These are phyloP conservation scores for Astragalus membranaceus DNA, from an alignment of 306 rosid species.

Conservation along the genomic window DNA sequence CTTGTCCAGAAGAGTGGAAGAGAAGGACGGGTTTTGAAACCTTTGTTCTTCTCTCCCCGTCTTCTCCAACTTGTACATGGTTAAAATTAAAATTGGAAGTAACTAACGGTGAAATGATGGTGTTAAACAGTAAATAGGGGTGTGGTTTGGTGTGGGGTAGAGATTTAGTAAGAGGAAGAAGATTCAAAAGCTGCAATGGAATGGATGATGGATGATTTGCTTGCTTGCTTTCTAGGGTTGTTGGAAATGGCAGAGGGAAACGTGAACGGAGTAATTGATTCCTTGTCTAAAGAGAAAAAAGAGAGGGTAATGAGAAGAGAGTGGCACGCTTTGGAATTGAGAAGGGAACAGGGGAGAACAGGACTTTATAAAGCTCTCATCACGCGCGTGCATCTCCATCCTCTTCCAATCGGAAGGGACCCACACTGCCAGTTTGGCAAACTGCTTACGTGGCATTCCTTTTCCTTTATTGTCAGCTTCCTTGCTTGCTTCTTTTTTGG, in stretches of 20 bases:
- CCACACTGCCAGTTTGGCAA: conserved; percentile 37
- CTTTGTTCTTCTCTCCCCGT: conserved; percentile 19
- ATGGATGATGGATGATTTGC: conserved; percentile 15
- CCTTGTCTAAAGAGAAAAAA: conserved; percentile 17
- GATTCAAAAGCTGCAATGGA: conserved; percentile 32
- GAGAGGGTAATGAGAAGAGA: conserved; percentile 38
- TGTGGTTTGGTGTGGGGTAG: neutral
- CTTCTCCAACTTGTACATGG: conserved; percentile 37
- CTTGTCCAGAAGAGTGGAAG: conserved; percentile 66
- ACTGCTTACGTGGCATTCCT: conserved; percentile 36
- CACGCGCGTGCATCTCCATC: conserved; percentile 54
- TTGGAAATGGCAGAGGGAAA: conserved; percentile 31
- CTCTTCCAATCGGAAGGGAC: neutral
- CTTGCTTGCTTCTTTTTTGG: neutral
- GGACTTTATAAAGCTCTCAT: conserved; percentile 34
- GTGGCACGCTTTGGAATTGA: conserved; percentile 51
- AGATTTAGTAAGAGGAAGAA: neutral
- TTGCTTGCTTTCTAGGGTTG: neutral
- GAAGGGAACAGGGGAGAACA: conserved; percentile 30
- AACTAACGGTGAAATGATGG: neutral
- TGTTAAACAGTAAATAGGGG: neutral
- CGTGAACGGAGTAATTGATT: conserved; percentile 37
- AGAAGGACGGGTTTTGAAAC: conserved; percentile 50
- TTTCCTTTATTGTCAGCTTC: neutral
- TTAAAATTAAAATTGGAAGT: neutral